These are phyloP conservation scores for Mucor ambiguus DNA, from an alignment of 371 early-diverging fungal species.

Conservation along the genomic window DNA sequence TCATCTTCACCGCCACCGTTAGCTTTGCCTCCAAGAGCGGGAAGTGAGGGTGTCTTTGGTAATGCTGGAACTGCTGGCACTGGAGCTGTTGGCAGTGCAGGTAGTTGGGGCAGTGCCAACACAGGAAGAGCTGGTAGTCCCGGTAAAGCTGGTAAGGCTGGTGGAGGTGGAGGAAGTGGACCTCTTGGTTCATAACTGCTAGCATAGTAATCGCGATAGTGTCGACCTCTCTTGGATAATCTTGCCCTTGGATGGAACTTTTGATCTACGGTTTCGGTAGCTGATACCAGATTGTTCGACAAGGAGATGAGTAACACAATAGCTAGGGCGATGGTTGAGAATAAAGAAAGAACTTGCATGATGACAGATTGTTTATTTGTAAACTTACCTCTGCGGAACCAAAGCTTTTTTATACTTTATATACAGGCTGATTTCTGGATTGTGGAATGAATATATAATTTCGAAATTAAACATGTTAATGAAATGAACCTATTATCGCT, in stretches of 20 bases:
- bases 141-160: background rate
- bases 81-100: background rate
- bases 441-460: constrained; percentile 1
- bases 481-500: background rate
- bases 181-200: background rate
- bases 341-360: constrained; percentile 4
- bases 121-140: background rate
- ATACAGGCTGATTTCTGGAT: background rate
- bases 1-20: background rate
- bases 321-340: background rate
- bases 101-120: background rate
- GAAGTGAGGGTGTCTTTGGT: background rate
- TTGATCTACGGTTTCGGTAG: background rate
- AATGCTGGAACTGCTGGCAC: background rate
- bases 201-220: background rate
- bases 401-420: background rate
- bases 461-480: background rate
- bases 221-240: background rate
- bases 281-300: background rate
- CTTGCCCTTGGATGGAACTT: background rate
- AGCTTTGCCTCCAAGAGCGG: background rate
- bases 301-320: background rate
- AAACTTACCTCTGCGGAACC: background rate
- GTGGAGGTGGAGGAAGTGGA: background rate
- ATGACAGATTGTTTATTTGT: background rate